phyloP scores from a whole-genome alignment of 495 filamentous ascomycete species.

The Pyronema domesticum region DNA sequence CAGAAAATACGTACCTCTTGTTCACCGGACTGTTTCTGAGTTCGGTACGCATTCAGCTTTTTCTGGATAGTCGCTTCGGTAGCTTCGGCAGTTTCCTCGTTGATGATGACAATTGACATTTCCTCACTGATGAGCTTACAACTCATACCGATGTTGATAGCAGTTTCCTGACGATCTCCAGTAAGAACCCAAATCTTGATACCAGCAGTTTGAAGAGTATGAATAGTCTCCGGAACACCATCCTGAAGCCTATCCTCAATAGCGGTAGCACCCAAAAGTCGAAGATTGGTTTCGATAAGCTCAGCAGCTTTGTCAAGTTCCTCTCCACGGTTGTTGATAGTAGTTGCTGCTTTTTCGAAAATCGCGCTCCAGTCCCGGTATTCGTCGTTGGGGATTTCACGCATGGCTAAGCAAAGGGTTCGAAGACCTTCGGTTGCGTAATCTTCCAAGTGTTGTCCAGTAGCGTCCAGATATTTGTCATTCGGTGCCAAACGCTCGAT shows the following conservation, averaged over 20 bases:
- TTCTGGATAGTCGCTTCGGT: conserved; percentile 78
- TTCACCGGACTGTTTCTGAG: conserved; percentile 56
- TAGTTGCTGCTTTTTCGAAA: conserved; percentile 77
- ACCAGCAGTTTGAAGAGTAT: conserved; percentile 87
- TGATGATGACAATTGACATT: conserved; percentile 93
- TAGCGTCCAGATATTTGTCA: conserved; percentile 72
- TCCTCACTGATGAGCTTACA: conserved; percentile 98
- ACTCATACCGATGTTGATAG: conserved; percentile 99
- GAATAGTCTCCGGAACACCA: conserved; percentile 95
- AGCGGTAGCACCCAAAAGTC: conserved; percentile 82
- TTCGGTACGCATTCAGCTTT: conserved; percentile 71
- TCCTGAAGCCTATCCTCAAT: conserved; percentile 97
- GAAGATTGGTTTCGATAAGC: conserved; percentile 80
- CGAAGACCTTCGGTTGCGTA: conserved; percentile 93
- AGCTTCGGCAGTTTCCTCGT: conserved; percentile 59
- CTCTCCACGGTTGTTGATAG: conserved; percentile 77
- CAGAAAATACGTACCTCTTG: conserved; percentile 34
- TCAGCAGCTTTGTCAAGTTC: conserved; percentile 97
- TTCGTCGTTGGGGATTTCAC: conserved; percentile 80
- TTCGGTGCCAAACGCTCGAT: conserved; percentile 58
- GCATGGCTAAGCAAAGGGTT: conserved; percentile 88
- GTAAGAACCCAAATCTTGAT: conserved; percentile 99
- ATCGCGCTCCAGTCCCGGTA: conserved; percentile 76
- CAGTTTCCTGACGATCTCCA: conserved; percentile 94
- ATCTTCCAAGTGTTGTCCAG: conserved; percentile 85